Percentiles rank a stretch among this genome's conserved stretches.
phyloP scores from a whole-genome alignment of 768 basidiomycete genomes.

The Leccinum rimulosum region DNA sequence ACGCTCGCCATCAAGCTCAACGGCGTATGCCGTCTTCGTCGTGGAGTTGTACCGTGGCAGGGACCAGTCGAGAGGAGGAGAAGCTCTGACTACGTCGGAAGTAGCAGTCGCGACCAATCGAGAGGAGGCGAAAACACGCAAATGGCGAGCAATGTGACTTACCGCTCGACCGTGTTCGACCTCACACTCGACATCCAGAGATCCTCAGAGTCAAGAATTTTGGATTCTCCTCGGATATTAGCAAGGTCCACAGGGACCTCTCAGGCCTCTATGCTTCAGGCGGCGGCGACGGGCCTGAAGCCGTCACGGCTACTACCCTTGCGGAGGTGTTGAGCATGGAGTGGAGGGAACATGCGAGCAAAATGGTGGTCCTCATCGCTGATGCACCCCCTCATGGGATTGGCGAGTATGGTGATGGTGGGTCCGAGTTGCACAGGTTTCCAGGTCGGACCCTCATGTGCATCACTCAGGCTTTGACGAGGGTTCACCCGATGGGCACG shows the following conservation, averaged over 20 bases:
- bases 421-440: conserved; percentile 18
- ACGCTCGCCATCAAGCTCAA: too few species aligned
- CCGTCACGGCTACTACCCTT: conserved; percentile 92
- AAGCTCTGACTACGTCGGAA: too few species aligned
- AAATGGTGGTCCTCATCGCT: conserved; percentile 95
- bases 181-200: too few species aligned
- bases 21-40: too few species aligned
- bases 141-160: too few species aligned
- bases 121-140: too few species aligned
- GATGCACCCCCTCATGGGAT: conserved; percentile 98
- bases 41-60: too few species aligned
- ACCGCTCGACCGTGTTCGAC: too few species aligned
- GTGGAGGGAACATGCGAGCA: conserved; percentile 85
- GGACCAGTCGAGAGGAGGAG: too few species aligned
- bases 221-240: conserved; percentile 91
- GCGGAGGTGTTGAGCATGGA: conserved; percentile 85
- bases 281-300: conserved; percentile 95
- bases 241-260: conserved; percentile 80
- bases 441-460: conserved; percentile 13
- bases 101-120: too few species aligned
- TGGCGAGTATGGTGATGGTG: conserved; percentile 95
- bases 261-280: conserved; percentile 84
- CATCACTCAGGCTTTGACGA: conserved; percentile 75
- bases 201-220: conserved; percentile 66
- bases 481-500: conserved; percentile 91